Evolutionary conservation across 495 filamentous ascomycete species (phyloP), one percentile per base, ranked within the genome.

Genomic region (Haplographium delicatum): DNA sequence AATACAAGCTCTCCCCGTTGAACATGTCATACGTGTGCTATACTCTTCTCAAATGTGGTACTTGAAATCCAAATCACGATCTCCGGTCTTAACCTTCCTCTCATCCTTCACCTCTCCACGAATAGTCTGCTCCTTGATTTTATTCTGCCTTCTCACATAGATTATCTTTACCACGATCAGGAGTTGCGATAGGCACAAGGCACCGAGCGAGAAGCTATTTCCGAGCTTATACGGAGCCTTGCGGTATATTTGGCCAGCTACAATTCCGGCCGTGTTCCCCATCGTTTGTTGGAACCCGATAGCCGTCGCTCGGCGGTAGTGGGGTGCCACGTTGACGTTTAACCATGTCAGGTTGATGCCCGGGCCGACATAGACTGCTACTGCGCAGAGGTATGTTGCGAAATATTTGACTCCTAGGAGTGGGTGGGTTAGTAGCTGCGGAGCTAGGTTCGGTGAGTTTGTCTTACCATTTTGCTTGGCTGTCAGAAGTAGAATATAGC

Each of bases 321-420:
- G 77, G 20, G 75, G 76, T 1, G 78, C 75, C 5, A 76, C 61
- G 51, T 81, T 83, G 50, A 77, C 71, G 39, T 78, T 76, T 19
- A 81, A 59, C 78, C 77, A 81, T 7, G 72, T 72, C 13, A 80
- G 51, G 58, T 77, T 78, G 16, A 81, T 56, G 5, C 76, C 76
- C 3, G 72, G 65, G 7, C 68, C 69, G 8, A 67, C 68, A 48
- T 76, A 80, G 9, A 74, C 67, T 3, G 74, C 73, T 22, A 75
- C 65, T 1, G 70, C 75, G 26, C 68, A 72, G 13, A 83, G 64
- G 61, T 72, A 83, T 13, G 71, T 75, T 9, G 72, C 79, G 43
- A 80, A 77, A 58, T 78, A 83, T 48, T 74, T 69, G 31, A 81
- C 73, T 9, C 47, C 56, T 37, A 54, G 0, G 4, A 13, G n/a